Evolutionary conservation across 345 rosid species (phyloP).

Genomic region (Theobroma cacao): DNA sequence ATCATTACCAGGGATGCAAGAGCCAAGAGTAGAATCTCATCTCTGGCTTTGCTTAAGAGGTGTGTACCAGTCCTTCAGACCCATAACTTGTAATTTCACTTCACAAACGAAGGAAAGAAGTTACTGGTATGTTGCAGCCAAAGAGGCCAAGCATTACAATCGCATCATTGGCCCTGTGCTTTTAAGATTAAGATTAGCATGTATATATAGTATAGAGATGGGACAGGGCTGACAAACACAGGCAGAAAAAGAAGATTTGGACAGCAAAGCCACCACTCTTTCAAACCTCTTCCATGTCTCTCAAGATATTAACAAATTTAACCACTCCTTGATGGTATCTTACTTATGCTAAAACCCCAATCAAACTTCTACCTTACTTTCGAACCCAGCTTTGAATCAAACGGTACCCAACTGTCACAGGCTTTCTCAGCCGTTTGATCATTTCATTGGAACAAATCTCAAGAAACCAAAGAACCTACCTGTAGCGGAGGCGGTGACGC

Average conservation of each 20-base stretch:
- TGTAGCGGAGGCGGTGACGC: not conserved
- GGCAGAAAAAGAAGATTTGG: not conserved
- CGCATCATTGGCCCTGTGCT: not conserved
- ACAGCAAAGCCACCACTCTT: not conserved
- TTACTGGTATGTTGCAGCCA: not conserved
- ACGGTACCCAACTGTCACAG: not conserved
- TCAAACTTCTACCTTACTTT: not conserved
- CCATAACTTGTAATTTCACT: too few species aligned
- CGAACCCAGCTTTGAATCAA: not conserved
- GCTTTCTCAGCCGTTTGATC: not conserved
- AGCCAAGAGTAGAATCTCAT: too few species aligned
- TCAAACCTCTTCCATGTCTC: not conserved
- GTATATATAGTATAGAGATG: not conserved
- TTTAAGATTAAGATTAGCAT: not conserved
- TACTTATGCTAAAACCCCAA: not conserved
- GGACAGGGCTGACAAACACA: not conserved
- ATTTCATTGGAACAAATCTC: not conserved
- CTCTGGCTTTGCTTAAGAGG: too few species aligned
- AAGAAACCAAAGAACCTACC: not conserved
- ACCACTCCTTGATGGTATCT: not conserved
- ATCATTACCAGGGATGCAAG: too few species aligned
- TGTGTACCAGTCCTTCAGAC: too few species aligned
- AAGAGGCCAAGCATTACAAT: not conserved
- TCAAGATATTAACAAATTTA: too few species aligned
- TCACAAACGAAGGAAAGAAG: too few species aligned